These are phyloP conservation scores for Hypoxylon sp. DNA, from an alignment of 2,329 filamentous ascomycete species.

Conservation along the genomic window DNA sequence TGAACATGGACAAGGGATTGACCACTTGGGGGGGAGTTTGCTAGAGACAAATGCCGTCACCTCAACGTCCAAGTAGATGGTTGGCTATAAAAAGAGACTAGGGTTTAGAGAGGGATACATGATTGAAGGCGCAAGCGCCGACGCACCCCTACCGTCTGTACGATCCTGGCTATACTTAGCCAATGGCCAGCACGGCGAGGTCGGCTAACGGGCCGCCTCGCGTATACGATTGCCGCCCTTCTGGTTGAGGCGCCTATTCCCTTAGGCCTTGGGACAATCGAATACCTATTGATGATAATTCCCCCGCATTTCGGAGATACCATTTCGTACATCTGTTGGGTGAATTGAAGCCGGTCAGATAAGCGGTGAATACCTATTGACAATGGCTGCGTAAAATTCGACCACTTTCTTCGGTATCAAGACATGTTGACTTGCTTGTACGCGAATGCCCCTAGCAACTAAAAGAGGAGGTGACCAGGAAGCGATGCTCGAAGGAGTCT, in stretches of 20 bases:
- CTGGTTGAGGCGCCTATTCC: conserved; percentile 47
- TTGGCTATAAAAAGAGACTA: conserved; percentile 55
- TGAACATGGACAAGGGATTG: conserved; percentile 26
- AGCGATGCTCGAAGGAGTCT: conserved; percentile 27
- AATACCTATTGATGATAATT: conserved; percentile 3
- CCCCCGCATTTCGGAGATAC: conserved; percentile 40
- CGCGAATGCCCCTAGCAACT: conserved; percentile 14
- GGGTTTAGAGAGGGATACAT: conserved; percentile 44
- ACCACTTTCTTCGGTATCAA: conserved; percentile 11
- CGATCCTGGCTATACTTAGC: conserved; percentile 43
- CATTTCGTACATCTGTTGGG: conserved; percentile 14
- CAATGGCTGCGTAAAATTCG: conserved; percentile 7
- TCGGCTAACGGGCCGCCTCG: conserved; percentile 47
- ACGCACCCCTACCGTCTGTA: conserved; percentile 44
- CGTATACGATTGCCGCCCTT: conserved; percentile 41
- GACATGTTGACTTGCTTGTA: conserved; percentile 1
- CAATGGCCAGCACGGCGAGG: conserved; percentile 43
- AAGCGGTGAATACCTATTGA: conserved; percentile 33
- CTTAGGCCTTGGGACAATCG: conserved; percentile 14
- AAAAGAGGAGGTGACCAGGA: conserved; percentile 30
- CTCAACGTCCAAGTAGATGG: conserved; percentile 47
- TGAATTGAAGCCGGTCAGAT: conserved; percentile 7
- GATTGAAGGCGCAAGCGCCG: conserved; percentile 55
- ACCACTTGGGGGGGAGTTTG: conserved; percentile 33
- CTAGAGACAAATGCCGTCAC: conserved; percentile 42